Conservation (phyloP, 306 rosid species). For the Fragaria iinumae region DNA sequence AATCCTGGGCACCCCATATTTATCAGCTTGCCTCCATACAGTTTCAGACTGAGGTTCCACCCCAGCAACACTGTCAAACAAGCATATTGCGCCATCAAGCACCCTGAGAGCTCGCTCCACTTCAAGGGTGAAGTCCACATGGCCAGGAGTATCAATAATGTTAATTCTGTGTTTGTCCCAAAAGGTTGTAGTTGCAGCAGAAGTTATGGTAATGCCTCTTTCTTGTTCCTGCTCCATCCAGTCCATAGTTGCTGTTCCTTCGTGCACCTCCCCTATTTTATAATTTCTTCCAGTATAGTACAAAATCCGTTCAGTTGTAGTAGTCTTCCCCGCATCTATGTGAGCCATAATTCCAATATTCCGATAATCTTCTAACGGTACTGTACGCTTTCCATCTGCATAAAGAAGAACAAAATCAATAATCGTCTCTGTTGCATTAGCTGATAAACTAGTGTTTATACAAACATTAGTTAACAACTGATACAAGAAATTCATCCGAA, state of each 20-base stretch:
- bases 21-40: constrained; percentile 99
- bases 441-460: constrained; percentile 6
- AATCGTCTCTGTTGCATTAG: constrained; percentile 13
- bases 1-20: constrained; percentile 90
- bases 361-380: constrained; percentile 79
- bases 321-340: constrained; percentile 95
- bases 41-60: constrained; percentile 98
- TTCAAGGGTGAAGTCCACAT: constrained; percentile 93
- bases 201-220: constrained; percentile 96
- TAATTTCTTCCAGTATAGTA: constrained; percentile 91
- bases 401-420: constrained; percentile 20
- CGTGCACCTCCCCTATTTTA: constrained; percentile 97
- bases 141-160: constrained; percentile 97
- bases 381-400: constrained; percentile 53
- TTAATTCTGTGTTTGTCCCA: constrained; percentile 93
- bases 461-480: background rate
- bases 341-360: constrained; percentile 99
- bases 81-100: constrained; percentile 94
- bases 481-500: background rate
- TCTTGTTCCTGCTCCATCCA: constrained; percentile 99
- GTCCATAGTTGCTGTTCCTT: constrained; percentile 97
- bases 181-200: constrained; percentile 96
- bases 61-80: constrained; percentile 98
- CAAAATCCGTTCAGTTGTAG: constrained; percentile 84
- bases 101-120: constrained; percentile 97